A percentile compares a stretch with the other conserved stretches of the same genome.
Evolutionary conservation across 2,329 filamentous ascomycete species (phyloP).

Genomic region (Bipolaris oryzae): DNA sequence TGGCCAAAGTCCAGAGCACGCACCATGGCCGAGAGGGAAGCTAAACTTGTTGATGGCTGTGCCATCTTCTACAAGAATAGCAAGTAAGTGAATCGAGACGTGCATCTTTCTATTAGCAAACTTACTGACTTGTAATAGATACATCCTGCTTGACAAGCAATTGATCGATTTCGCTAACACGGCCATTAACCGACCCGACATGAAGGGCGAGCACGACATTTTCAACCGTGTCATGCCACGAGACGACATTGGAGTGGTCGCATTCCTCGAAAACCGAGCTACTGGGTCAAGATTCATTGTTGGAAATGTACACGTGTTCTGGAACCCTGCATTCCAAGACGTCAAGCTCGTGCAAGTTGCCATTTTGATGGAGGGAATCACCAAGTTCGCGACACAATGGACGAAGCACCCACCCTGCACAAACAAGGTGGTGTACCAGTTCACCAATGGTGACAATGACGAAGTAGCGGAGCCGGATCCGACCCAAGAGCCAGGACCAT

Average conservation of each 20-base stretch:
- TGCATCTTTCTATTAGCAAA: not conserved
- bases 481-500: slow-evolving; percentile 72
- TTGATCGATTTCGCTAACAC: slow-evolving; percentile 89
- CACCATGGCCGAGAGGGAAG: slow-evolving; percentile 90
- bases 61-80: slow-evolving; percentile 95
- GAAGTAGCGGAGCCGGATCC: slow-evolving; percentile 60
- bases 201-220: slow-evolving; percentile 96
- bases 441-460: slow-evolving; percentile 54
- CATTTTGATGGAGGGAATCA: slow-evolving; percentile 90
- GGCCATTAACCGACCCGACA: slow-evolving; percentile 92
- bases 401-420: slow-evolving; percentile 78
- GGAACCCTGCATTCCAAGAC: slow-evolving; percentile 88
- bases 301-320: slow-evolving; percentile 92
- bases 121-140: slow-evolving; percentile 51
- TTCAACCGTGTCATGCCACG: slow-evolving; percentile 99
- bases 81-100: slow-evolving; percentile 60
- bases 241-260: slow-evolving; percentile 92
- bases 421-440: slow-evolving; percentile 70
- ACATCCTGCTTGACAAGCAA: slow-evolving; percentile 90
- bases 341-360: slow-evolving; percentile 97
- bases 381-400: slow-evolving; percentile 84
- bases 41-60: slow-evolving; percentile 90
- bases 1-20: slow-evolving; percentile 88
- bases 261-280: slow-evolving; percentile 88
- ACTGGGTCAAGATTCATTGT: slow-evolving; percentile 93